Base-by-base conservation (phyloP, 1,139 yeast genomes). In the Sugiyamaella paludigena region DNA sequence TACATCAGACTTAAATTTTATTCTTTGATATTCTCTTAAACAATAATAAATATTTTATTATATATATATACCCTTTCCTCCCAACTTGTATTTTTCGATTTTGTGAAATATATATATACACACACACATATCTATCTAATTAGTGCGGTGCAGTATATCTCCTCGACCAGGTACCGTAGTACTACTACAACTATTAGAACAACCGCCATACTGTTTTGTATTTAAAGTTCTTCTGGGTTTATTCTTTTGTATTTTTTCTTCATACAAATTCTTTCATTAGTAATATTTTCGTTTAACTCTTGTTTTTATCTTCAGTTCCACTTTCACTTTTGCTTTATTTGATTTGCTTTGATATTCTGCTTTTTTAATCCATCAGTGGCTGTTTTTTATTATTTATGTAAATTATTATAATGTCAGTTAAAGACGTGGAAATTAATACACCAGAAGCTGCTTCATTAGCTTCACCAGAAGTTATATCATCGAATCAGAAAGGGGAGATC, bases 331-430 rank as follows among this genome's bases (percentile, higher is more conserved):
- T 40, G 24, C 33, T 13, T 42, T 19, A 19, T 15, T n/a, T 15
- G 10, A 11, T 10, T 29, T 28, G 11, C 4, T 15, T 28, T 7
- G n/a, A 12, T 35, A 9, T 35, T 13, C 24, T n/a, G 45, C 26
- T 12, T 12, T 32, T 11, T 12, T 33, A 2, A 12, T 3, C 16
- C 9, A 29, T 27, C 30, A 19, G 24, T 19, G 24, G 24, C 7
- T 35, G 47, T 49, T 42, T 34, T 28, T 24, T 35, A 24, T 38
- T 40, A 31, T 16, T 32, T 45, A 40, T 46, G 27, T 45, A 16
- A 19, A n/a, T 31, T 10, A 35, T 34, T 35, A 42, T 36, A 34
- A 50, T 53, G 54, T 51, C 56, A 29, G 42, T 45, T 15, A 43
- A 50, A 29, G 54, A 51, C 38, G 31, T 47, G 35, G 46, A 48